A percentile compares a stretch with the other conserved stretches of the same genome.
These are phyloP conservation scores for Elongisporangium undulatum DNA, from an alignment of 352 stramenopile genomes.

Conservation along the genomic window DNA sequence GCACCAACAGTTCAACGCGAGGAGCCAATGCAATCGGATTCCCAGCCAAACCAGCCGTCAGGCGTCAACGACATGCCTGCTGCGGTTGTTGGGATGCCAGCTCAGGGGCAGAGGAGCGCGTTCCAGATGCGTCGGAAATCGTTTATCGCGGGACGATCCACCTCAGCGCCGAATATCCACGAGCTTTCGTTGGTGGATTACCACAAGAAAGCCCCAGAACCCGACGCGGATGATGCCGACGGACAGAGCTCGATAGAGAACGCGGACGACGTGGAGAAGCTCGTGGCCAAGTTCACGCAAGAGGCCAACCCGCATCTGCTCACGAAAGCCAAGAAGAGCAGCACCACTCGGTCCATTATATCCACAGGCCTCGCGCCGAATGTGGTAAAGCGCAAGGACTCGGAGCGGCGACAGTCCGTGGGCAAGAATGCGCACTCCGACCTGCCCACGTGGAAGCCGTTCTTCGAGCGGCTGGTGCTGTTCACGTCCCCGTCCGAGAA, in stretches of 20 bases:
- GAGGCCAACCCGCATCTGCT: not conserved
- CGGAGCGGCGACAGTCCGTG: not conserved
- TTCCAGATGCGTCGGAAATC: not conserved
- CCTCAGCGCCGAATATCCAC: not conserved
- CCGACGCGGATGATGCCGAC: not conserved
- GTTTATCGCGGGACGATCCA: not conserved
- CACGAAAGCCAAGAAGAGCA: not conserved
- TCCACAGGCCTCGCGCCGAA: not conserved
- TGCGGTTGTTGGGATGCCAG: too few species aligned
- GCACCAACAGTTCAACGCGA: too few species aligned
- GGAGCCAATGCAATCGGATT: too few species aligned
- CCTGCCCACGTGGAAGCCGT: not conserved
- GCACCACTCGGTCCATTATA: not conserved
- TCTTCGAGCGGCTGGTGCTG: not conserved
- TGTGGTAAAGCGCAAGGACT: not conserved
- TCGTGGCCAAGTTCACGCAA: not conserved
- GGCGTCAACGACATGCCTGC: too few species aligned
- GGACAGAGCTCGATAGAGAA: not conserved
- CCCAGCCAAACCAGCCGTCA: too few species aligned
- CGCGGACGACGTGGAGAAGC: not conserved
- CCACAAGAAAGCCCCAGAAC: too few species aligned
- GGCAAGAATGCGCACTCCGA: not conserved
- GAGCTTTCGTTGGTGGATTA: not conserved
- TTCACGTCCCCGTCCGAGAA: not conserved
- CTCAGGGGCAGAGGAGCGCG: too few species aligned